phyloP scores from a whole-genome alignment of 75 land plant species.

The Cupressus sempervirens region DNA sequence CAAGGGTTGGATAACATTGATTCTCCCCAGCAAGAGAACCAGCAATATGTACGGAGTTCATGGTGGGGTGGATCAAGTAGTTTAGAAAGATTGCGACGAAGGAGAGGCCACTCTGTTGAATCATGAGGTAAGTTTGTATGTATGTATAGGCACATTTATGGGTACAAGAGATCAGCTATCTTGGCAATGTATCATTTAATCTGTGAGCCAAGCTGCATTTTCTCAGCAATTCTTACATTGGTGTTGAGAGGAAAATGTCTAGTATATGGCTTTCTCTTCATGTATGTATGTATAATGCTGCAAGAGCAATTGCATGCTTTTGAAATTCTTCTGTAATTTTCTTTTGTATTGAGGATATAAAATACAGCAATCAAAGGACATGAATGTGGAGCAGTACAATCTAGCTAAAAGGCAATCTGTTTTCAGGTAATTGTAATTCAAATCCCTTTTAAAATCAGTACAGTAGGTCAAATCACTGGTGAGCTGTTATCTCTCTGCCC shows the following conservation, averaged over 20 bases:
- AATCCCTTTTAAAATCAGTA: neutral
- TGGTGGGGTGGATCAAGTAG: slow-evolving; percentile 10
- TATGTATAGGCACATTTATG: neutral
- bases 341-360: neutral
- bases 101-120: slow-evolving; percentile 8
- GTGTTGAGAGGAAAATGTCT: neutral
- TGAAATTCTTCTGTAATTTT: slow-evolving; percentile 9
- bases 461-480: neutral
- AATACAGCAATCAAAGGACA: neutral
- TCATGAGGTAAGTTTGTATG: neutral
- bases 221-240: neutral
- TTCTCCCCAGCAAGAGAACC: slow-evolving; percentile 19
- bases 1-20: slow-evolving; percentile 40
- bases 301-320: neutral
- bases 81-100: neutral
- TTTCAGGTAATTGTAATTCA: neutral
- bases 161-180: slow-evolving; percentile 3
- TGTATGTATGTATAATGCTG: slow-evolving; percentile 2
- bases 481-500: neutral
- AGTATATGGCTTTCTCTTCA: neutral
- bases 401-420: neutral
- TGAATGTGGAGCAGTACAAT: neutral
- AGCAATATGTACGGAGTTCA: slow-evolving; percentile 5
- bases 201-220: neutral
- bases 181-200: neutral